Evolutionary conservation across 2,329 filamentous ascomycete species (phyloP).

Genomic region (Trichoderma atrobrunneum): DNA sequence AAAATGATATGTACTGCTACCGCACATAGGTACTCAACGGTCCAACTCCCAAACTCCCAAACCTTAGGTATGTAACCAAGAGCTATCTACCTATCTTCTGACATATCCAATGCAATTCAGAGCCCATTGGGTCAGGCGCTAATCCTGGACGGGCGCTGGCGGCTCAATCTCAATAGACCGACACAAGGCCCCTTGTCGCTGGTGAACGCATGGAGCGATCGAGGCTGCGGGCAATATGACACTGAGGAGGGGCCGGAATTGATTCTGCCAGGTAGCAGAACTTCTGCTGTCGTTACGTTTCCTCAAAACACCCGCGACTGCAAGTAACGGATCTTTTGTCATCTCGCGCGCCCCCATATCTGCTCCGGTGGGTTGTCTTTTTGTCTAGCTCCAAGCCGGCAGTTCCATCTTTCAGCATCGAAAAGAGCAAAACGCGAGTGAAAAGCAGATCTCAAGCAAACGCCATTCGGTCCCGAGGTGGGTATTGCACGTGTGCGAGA

Average conservation of each 20-base stretch:
- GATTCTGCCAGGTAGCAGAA: background rate
- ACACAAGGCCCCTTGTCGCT: background rate
- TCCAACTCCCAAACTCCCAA: background rate
- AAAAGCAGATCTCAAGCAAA: background rate
- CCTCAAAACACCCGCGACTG: background rate
- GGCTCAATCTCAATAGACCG: background rate
- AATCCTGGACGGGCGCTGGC: background rate
- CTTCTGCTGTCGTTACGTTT: background rate
- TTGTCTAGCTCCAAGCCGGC: background rate
- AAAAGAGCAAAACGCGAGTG: background rate
- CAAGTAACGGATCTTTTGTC: background rate
- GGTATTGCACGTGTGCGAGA: background rate
- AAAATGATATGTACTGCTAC: background rate
- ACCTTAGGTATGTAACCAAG: background rate
- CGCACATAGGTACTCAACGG: background rate
- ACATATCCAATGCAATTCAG: background rate
- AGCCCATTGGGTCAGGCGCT: background rate
- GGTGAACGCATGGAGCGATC: constrained; percentile 2
- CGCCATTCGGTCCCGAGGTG: background rate
- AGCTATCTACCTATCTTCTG: background rate
- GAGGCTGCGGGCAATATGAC: constrained; percentile 10
- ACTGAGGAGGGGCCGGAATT: background rate
- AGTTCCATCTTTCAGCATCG: background rate
- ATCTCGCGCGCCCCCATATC: background rate
- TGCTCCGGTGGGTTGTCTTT: background rate